phyloP scores from a whole-genome alignment of 139 green algal species.

The Chlamydomonas incerta region DNA sequence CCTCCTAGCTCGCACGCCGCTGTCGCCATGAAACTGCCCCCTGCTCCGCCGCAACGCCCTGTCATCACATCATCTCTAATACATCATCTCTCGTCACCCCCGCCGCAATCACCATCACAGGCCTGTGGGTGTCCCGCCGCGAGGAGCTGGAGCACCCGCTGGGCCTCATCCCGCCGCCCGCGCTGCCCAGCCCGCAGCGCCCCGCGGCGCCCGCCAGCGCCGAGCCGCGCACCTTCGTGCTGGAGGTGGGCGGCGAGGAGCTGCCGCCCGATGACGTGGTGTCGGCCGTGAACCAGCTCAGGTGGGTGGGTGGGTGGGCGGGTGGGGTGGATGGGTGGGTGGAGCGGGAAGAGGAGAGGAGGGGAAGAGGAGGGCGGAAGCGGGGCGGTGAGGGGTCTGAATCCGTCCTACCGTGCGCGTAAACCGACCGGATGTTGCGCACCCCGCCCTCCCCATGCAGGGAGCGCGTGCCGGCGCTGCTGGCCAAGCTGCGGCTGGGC shows the following conservation, averaged over 20 bases:
- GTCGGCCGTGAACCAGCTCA: slow-evolving; percentile 83
- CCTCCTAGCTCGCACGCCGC: too few species aligned
- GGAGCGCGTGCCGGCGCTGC: slow-evolving; percentile 74
- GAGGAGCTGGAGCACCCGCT: slow-evolving; percentile 94
- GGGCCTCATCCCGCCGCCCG: slow-evolving; percentile 62
- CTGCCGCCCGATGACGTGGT: slow-evolving; percentile 93
- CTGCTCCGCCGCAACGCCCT: too few species aligned
- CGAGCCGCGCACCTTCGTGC: slow-evolving; percentile 75
- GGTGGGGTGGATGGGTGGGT: not conserved
- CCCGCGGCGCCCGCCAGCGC: not conserved
- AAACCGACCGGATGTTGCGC: too few species aligned
- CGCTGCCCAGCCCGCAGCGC: not conserved
- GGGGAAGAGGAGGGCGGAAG: too few species aligned
- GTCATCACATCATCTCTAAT: too few species aligned
- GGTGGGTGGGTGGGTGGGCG: slow-evolving; percentile 31
- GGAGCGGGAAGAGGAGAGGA: too few species aligned
- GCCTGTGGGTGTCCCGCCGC: slow-evolving; percentile 89
- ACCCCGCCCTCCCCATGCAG: too few species aligned
- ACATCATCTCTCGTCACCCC: too few species aligned
- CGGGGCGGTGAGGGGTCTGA: too few species aligned
- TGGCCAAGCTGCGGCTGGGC: slow-evolving; percentile 80
- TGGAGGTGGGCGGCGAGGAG: slow-evolving; percentile 99
- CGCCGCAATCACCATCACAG: too few species aligned
- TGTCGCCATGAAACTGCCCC: too few species aligned
- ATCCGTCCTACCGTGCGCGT: too few species aligned